These are phyloP conservation scores for Ganoderma multipileum DNA, from an alignment of 1,284 basidiomycete genomes.

Conservation along the genomic window DNA sequence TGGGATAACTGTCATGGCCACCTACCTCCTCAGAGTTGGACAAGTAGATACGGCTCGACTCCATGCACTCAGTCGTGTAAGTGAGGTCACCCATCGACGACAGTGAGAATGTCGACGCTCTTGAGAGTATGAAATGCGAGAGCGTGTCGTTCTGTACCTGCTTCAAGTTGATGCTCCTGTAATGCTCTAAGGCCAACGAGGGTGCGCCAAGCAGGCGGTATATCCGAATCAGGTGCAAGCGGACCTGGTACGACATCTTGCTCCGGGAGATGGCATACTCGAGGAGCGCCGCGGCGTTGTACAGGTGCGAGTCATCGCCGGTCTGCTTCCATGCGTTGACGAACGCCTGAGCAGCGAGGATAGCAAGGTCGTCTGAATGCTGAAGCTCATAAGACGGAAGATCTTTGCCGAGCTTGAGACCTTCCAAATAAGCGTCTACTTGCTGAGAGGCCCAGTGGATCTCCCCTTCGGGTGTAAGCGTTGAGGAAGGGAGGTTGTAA, in stretches of 20 bases:
- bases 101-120: slow-evolving; percentile 81
- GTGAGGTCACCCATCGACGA: slow-evolving; percentile 76
- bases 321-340: slow-evolving; percentile 69
- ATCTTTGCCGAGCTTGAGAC: slow-evolving; percentile 67
- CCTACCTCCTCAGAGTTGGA: slow-evolving; percentile 77
- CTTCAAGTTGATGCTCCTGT: slow-evolving; percentile 76
- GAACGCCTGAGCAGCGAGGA: slow-evolving; percentile 75
- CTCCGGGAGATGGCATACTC: slow-evolving; percentile 79
- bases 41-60: slow-evolving; percentile 80
- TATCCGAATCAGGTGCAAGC: slow-evolving; percentile 77
- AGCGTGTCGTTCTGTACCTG: slow-evolving; percentile 88
- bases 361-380: slow-evolving; percentile 84
- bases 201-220: slow-evolving; percentile 84
- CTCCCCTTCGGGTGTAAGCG: slow-evolving; percentile 65
- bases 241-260: slow-evolving; percentile 78
- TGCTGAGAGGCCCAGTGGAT: slow-evolving; percentile 56
- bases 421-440: slow-evolving; percentile 65
- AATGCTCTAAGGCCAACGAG: slow-evolving; percentile 76
- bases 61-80: slow-evolving; percentile 73
- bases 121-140: slow-evolving; percentile 79
- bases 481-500: slow-evolving; percentile 53
- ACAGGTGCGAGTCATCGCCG: slow-evolving; percentile 62
- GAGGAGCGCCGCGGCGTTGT: slow-evolving; percentile 66
- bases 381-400: slow-evolving; percentile 84
- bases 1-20: too few relatives aligned